Base-by-base conservation (phyloP, 768 basidiomycete species). In the Imleria badia region DNA sequence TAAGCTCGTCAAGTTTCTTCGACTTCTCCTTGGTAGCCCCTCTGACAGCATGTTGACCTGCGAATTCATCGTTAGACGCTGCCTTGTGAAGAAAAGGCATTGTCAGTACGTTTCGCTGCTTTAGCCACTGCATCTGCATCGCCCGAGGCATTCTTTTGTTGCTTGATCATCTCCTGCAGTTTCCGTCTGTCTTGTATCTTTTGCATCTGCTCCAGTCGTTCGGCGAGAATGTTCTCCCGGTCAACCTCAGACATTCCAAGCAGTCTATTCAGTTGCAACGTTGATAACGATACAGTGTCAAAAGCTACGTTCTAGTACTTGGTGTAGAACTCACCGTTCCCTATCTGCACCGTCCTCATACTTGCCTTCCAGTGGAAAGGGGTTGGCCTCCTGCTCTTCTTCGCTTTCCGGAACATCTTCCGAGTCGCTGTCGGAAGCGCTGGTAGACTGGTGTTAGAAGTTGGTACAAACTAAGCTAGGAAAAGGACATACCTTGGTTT, bases 361-460 rank as follows among this genome's bases (percentile, higher is more conserved):
- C 71, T 92, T 91, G 46, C 92, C 94, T 63, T 98, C 96, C 13
- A 97, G 74, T 0, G 94, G 95, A 67, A 92, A 98, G 5, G 85
- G 86, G 60, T 91, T 87, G 13, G 69, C 66, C 6, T 77, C 78
- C 30, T 54, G 46, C 1, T 80, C 80, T 48, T 76, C 78, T 61
- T 89, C 88, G 55, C 83, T 86, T 62, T 89, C 87, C 12, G 79
- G 78, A 20, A 72, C 79, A 38, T 78, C 74, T 33, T 81, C 83
- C 17, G 85, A 84, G 9, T 71, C 69, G 23, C 64, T 72, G 33
- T 80, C 76, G 14, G 73, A 74, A 55, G 70, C 69, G 45, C 76
- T 79, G 58, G 45, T 39, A 48, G 56, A 51, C 39, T 54, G 31
- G 23, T 22, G 31, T 22, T 45, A 45, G 6, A 31, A 54, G 39